Percentiles rank a stretch among this genome's conserved stretches.
Conservation (phyloP, 345 rosid genomes). For the Physaria fendleri region DNA sequence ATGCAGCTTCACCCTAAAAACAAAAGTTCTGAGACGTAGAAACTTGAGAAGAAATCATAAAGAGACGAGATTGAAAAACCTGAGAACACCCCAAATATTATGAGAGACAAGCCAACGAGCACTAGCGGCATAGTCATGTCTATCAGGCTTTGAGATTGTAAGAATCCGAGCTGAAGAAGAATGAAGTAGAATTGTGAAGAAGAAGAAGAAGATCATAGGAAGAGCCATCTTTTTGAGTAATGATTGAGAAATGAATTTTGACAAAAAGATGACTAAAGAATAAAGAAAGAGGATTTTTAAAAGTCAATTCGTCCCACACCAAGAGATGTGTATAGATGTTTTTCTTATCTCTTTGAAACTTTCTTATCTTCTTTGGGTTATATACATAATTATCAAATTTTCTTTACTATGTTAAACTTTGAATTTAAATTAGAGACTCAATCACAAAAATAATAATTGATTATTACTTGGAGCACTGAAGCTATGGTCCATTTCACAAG, state of each 20-base stretch:
- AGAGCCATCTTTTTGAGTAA: conserved; percentile 14
- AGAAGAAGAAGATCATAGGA: neutral
- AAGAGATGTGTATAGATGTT: neutral
- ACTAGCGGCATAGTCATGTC: conserved; percentile 41
- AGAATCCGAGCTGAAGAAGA: conserved; percentile 42
- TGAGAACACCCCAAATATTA: conserved; percentile 80
- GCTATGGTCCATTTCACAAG: too few relatives aligned
- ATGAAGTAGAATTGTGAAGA: conserved; percentile 4
- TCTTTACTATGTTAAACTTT: too few relatives aligned
- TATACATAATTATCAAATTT: too few relatives aligned
- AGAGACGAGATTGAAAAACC: conserved; percentile 30
- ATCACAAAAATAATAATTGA: too few relatives aligned
- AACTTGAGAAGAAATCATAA: neutral
- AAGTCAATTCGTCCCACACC: neutral
- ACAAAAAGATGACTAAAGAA: neutral
- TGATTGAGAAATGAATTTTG: neutral
- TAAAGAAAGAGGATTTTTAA: neutral
- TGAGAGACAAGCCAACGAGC: conserved; percentile 90
- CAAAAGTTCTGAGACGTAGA: neutral
- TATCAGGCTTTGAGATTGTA: conserved; percentile 48
- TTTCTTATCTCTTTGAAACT: neutral
- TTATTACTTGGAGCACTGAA: too few relatives aligned
- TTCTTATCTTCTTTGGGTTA: neutral
- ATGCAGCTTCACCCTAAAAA: neutral
- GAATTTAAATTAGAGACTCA: too few relatives aligned